Evolutionary conservation across 1,139 yeast genomes (phyloP).

Genomic region (Neolecta irregularis): DNA sequence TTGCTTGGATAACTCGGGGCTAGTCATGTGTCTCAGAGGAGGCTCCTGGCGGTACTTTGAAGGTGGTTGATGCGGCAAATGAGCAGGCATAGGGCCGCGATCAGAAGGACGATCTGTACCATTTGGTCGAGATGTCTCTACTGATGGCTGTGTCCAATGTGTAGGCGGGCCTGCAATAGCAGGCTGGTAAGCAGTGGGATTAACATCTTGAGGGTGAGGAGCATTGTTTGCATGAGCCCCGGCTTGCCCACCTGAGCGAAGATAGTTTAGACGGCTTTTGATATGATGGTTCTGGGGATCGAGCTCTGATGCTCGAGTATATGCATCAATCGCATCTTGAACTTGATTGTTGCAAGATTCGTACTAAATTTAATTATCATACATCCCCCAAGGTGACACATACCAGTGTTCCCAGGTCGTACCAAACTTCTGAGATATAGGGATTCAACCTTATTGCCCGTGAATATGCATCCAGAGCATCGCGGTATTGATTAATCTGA

Average conservation of each 20-base stretch:
- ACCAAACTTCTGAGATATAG: constrained; percentile 94
- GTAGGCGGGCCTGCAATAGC: constrained; percentile 47
- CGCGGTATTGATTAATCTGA: constrained; percentile 89
- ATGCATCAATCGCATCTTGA: constrained; percentile 89
- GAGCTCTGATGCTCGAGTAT: constrained; percentile 84
- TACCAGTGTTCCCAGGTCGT: constrained; percentile 91
- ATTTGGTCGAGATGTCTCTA: constrained; percentile 20
- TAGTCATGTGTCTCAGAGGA: constrained; percentile 13
- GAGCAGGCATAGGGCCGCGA: constrained; percentile 13
- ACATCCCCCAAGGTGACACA: no score
- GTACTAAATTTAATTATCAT: no score
- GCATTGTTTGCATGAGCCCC: constrained; percentile 26
- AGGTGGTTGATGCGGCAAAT: not conserved
- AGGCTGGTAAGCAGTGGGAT: constrained; percentile 38
- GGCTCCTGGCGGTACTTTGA: not conserved
- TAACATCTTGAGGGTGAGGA: constrained; percentile 28
- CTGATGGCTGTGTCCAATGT: constrained; percentile 21
- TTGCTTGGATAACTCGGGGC: constrained; percentile 12
- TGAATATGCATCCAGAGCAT: constrained; percentile 93
- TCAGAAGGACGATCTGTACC: constrained; percentile 18
- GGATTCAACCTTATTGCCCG: constrained; percentile 92
- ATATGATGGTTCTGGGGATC: constrained; percentile 93
- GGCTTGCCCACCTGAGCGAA: constrained; percentile 35
- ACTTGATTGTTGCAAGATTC: constrained; percentile 95
- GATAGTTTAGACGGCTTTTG: constrained; percentile 76